phyloP scores from a whole-genome alignment of 148 eudicot species.

The Chenopodium album region DNA sequence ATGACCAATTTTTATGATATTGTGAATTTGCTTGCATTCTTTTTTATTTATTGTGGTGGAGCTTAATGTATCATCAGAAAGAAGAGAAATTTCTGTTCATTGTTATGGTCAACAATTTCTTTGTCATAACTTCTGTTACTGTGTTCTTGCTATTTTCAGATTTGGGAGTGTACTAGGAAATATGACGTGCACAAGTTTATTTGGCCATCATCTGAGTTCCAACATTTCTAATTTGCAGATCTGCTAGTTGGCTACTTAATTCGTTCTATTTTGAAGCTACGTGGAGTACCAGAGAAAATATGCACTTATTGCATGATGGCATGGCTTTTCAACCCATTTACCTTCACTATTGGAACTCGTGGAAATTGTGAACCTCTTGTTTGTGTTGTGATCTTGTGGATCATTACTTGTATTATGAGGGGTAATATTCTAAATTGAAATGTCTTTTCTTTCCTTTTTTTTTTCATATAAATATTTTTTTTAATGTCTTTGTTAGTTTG shows the following conservation, averaged over 20 bases:
- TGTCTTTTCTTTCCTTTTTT: neutral
- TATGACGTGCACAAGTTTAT: constrained; percentile 16
- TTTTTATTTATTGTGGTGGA: neutral
- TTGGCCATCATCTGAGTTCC: constrained; percentile 24
- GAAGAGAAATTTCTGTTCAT: neutral
- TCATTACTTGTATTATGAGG: constrained; percentile 76
- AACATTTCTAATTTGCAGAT: constrained; percentile 48
- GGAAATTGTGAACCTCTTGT: constrained; percentile 97
- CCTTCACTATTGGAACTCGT: constrained; percentile 98
- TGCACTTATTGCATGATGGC: constrained; percentile 56
- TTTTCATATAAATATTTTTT: neutral
- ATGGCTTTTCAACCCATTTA: constrained; percentile 98
- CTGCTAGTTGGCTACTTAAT: constrained; percentile 77
- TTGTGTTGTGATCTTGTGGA: constrained; percentile 91
- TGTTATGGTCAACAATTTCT: neutral
- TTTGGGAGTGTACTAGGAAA: constrained; percentile 21
- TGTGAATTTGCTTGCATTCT: neutral
- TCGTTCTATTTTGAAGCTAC: constrained; percentile 69
- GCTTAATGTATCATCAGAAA: neutral
- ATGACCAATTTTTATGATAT: neutral
- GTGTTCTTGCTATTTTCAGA: constrained; percentile 21
- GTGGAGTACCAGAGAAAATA: constrained; percentile 74
- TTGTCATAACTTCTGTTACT: neutral
- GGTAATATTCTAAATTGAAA: constrained; percentile 39
- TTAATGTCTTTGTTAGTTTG: neutral